Evolutionary conservation across 352 stramenopile genomes (phyloP), one percentile per base, ranked within the genome.

Genomic region (Globisporangium iwayamae): DNA sequence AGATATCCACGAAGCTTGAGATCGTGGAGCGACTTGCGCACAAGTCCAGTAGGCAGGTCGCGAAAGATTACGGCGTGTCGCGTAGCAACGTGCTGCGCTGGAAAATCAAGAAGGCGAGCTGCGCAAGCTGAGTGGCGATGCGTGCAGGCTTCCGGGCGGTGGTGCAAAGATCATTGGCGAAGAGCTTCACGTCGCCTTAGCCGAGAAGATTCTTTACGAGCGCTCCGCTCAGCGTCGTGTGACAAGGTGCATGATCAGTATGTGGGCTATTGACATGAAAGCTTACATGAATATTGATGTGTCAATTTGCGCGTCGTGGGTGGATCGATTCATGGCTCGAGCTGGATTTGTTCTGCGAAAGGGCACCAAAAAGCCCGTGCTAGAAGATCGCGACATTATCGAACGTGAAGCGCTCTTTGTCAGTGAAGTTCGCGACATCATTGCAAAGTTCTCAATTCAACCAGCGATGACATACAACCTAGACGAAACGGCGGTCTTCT

Each of bases 241-340:
- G n/a, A 51, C 45, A 51, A 51, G n/a, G n/a, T 30, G 45, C 18
- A 51, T 16, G 18, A 30, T 51, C 45, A 51, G n/a, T 20, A n/a
- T 13, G 11, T 51, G n/a, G 45, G 45, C 45, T 7, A 30, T 7
- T 51, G 9, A 30, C 14, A 51, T 51, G 45, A 30, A 6, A 51
- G 18, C n/a, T 51, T 16, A 30, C n/a, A 51, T 51, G n/a, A 16
- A 51, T 28, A 51, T 51, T 51, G 45, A 51, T 51, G 45, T 51
- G n/a, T 7, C 8, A 18, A 51, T 51, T 51, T 51, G 45, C 16
- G n/a, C 45, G n/a, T 51, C 45, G 45, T 51, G 45, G n/a, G 30
- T 51, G 6, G 45, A 30, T 51, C 45, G 45, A 5, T 51, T 51
- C n/a, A 51, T 51, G 45, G 18, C 45, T 18, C 45, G 45, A 7